Conservation (phyloP, 495 filamentous ascomycete species). For the Xylaria castorea region DNA sequence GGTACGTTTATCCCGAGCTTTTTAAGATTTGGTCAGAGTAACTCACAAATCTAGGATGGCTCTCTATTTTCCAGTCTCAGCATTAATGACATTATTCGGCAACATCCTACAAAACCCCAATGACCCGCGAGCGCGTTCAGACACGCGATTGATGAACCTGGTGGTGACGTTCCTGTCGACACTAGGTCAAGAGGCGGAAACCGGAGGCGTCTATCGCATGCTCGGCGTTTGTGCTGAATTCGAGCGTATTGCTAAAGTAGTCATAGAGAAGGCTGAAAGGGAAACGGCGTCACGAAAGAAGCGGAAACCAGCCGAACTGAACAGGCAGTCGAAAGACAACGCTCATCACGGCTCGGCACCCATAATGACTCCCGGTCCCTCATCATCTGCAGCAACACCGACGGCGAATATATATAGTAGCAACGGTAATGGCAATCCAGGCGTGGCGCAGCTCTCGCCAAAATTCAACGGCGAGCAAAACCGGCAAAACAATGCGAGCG, state of each 20-base stretch:
- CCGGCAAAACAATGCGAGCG: slow-evolving; percentile 38
- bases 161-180: slow-evolving; percentile 86
- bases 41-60: slow-evolving; percentile 71
- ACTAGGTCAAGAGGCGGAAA: slow-evolving; percentile 76
- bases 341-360: slow-evolving; percentile 28
- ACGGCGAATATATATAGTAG: slow-evolving; percentile 38
- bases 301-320: slow-evolving; percentile 69
- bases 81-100: slow-evolving; percentile 93
- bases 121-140: slow-evolving; percentile 84
- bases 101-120: slow-evolving; percentile 97
- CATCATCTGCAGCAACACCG: slow-evolving; percentile 38
- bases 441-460: slow-evolving; percentile 46
- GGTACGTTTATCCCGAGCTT: slow-evolving; percentile 63
- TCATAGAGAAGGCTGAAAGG: slow-evolving; percentile 88
- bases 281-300: slow-evolving; percentile 80
- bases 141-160: slow-evolving; percentile 87
- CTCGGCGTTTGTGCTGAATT: slow-evolving; percentile 92
- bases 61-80: slow-evolving; percentile 95
- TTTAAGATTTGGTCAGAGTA: slow-evolving; percentile 32
- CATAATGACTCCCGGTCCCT: slow-evolving; percentile 29
- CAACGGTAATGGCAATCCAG: slow-evolving; percentile 31
- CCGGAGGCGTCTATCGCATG: slow-evolving; percentile 90
- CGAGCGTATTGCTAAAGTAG: slow-evolving; percentile 89
- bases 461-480: slow-evolving; percentile 49
- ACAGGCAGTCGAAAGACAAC: slow-evolving; percentile 29